Evolutionary conservation across 2,329 filamentous ascomycete genomes (phyloP), one percentile per base, ranked within the genome.

Genomic region (Colletotrichum truncatum): DNA sequence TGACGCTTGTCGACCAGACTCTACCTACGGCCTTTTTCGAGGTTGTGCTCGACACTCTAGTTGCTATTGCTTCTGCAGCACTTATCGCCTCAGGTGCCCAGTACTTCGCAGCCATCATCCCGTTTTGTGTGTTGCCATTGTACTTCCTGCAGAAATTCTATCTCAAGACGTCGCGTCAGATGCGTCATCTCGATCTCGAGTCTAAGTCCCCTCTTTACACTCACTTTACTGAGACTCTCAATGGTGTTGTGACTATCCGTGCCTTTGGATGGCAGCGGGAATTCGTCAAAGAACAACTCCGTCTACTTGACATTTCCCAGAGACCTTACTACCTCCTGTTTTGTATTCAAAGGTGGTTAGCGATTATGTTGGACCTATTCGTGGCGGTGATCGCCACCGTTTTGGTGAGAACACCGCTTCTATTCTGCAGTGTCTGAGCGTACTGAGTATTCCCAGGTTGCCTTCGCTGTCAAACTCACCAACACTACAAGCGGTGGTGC

Each of bases 311-410:
- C 65, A 74, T 74, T 6, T 87, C 86, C 0, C 87, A 89, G 68
- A 75, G 77, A 21, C 86, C 87, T 0, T 86, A 83, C 63, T 90
- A 90, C 68, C 76, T 88, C 0, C 77, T 89, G 6, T 84, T 81
- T 56, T 81, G 82, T 38, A 81, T 88, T 4, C 88, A 90, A 70
- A 78, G 84, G 39, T 89, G 87, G 87, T 76, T 88, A 0, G 80
- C 76, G 0, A 73, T 88, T 2, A 81, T 85, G 0, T 71, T 88
- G 1, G 83, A 86, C 64, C 70, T 87, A 28, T 75, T 83, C 3
- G 81, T 84, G 0, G 79, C 82, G 0, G 79, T 70, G 2, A 75
- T 86, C 39, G 83, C 82, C 2, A 76, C 81, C 1, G 67, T 84
- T 3, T 68, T 86, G 3, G 79, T 86, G 6, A 28, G 46, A 9